Percentiles rank a stretch among this genome's conserved stretches.
These are phyloP conservation scores for Scedosporium dehoogii DNA, from an alignment of 2,329 filamentous ascomycete genomes.

Conservation along the genomic window DNA sequence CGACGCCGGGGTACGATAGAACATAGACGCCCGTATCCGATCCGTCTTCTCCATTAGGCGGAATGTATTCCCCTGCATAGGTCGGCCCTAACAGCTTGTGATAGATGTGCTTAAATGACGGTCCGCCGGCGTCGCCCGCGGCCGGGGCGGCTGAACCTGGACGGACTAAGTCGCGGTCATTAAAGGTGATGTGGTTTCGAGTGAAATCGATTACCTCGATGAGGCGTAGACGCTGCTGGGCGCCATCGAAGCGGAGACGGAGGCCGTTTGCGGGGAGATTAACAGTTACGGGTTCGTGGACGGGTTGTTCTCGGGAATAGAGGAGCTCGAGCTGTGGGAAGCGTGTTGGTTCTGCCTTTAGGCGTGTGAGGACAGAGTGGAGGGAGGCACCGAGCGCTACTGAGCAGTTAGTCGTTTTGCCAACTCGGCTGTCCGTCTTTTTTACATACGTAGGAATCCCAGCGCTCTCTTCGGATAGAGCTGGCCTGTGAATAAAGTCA, in stretches of 20 bases:
- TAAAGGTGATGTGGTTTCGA: conserved; percentile 75
- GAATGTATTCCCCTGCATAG: conserved; percentile 85
- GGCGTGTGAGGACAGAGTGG: conserved; percentile 75
- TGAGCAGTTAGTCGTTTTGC: neutral
- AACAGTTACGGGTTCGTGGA: conserved; percentile 65
- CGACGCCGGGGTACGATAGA: conserved; percentile 87
- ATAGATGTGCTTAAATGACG: conserved; percentile 82
- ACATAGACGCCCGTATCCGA: conserved; percentile 65
- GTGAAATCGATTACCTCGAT: conserved; percentile 89
- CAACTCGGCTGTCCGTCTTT: neutral
- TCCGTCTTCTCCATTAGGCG: conserved; percentile 32
- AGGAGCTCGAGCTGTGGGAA: conserved; percentile 78
- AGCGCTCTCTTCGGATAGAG: conserved; percentile 57
- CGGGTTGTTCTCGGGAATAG: conserved; percentile 66
- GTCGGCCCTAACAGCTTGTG: conserved; percentile 88
- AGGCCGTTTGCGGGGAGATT: conserved; percentile 77
- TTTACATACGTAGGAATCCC: conserved; percentile 42
- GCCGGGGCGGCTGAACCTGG: conserved; percentile 31
- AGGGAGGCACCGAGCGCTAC: conserved; percentile 82
- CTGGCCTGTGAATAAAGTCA: conserved; percentile 47
- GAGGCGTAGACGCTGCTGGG: conserved; percentile 80
- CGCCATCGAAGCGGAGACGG: conserved; percentile 84
- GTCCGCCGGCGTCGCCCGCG: conserved; percentile 38
- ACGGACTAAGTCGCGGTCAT: conserved; percentile 67
- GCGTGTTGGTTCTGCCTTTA: conserved; percentile 76